phyloP scores from a whole-genome alignment of 495 filamentous ascomycete species.

The Aspergillus asperescens region DNA sequence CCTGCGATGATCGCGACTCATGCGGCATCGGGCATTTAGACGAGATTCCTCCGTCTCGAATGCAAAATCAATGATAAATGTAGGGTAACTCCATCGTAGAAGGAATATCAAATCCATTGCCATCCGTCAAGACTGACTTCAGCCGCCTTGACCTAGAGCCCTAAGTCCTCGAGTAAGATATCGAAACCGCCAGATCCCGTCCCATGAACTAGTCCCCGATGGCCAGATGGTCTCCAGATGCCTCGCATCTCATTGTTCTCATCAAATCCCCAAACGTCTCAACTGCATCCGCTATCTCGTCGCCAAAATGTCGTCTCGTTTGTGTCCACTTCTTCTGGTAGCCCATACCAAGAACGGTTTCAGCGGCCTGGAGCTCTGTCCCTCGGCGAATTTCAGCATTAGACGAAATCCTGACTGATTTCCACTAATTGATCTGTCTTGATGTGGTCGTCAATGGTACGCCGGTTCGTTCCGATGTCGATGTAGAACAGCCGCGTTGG shows the following conservation, averaged over 20 bases:
- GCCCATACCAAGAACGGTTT: neutral
- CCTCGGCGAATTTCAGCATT: neutral
- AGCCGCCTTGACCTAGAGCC: constrained; percentile 67
- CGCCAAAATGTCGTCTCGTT: constrained; percentile 58
- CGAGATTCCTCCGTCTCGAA: too few species aligned
- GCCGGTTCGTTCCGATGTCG: neutral
- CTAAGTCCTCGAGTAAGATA: constrained; percentile 63
- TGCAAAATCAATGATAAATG: too few species aligned
- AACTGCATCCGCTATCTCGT: constrained; percentile 58
- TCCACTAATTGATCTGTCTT: neutral
- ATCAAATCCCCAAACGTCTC: constrained; percentile 76
- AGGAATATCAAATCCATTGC: too few species aligned
- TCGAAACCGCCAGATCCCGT: constrained; percentile 66
- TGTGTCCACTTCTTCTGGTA: constrained; percentile 71
- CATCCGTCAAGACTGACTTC: constrained; percentile 43
- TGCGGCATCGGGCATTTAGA: too few species aligned
- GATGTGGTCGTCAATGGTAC: neutral
- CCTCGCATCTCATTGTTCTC: constrained; percentile 61
- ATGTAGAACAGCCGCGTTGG: neutral
- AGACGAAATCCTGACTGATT: neutral
- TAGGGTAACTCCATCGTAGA: too few species aligned
- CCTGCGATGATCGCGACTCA: too few species aligned
- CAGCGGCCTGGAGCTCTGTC: neutral
- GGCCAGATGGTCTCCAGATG: constrained; percentile 68
- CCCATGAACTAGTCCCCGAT: constrained; percentile 76